Percentiles rank a stretch among this genome's conserved stretches.
These are phyloP conservation scores for Trichocomaceae sp. DNA, from an alignment of 2,329 filamentous ascomycete species.

Conservation along the genomic window DNA sequence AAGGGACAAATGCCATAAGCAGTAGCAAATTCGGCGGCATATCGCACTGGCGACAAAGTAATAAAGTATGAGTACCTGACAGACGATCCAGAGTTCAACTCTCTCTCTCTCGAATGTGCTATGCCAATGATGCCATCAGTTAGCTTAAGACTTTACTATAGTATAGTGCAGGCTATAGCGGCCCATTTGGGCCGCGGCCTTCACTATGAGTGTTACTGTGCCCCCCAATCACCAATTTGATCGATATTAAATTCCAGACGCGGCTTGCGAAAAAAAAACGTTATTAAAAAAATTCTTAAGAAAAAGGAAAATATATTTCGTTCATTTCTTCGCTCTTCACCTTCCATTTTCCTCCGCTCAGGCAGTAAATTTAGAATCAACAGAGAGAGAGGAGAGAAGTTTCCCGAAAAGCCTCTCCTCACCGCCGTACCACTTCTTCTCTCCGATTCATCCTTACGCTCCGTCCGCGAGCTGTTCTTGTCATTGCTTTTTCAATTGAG, in stretches of 20 bases:
- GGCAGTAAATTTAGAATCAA: not conserved
- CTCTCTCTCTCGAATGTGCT: too few relatives aligned
- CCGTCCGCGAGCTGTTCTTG: not conserved
- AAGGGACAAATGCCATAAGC: not conserved
- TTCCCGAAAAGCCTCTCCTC: conserved; percentile 5
- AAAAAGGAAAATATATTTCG: not conserved
- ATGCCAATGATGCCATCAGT: too few relatives aligned
- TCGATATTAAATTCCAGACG: conserved; percentile 4
- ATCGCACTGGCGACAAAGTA: too few relatives aligned
- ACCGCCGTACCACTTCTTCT: not conserved
- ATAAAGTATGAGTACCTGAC: too few relatives aligned
- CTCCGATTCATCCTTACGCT: not conserved
- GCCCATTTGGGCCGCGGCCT: not conserved
- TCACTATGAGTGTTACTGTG: not conserved
- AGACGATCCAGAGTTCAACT: too few relatives aligned
- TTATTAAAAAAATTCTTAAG: too few relatives aligned
- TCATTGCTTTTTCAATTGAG: not conserved
- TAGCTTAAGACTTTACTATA: too few relatives aligned
- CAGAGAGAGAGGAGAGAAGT: too few relatives aligned
- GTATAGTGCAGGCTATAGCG: too few relatives aligned
- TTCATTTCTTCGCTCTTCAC: not conserved
- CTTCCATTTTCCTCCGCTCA: too few relatives aligned
- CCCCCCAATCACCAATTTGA: not conserved
- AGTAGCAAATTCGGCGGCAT: too few relatives aligned
- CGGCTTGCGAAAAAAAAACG: conserved; percentile 7